A percentile compares a stretch with the other conserved stretches of the same genome.
Evolutionary conservation across 2,329 filamentous ascomycete species (phyloP).

Genomic region (Remersonia thermophila): DNA sequence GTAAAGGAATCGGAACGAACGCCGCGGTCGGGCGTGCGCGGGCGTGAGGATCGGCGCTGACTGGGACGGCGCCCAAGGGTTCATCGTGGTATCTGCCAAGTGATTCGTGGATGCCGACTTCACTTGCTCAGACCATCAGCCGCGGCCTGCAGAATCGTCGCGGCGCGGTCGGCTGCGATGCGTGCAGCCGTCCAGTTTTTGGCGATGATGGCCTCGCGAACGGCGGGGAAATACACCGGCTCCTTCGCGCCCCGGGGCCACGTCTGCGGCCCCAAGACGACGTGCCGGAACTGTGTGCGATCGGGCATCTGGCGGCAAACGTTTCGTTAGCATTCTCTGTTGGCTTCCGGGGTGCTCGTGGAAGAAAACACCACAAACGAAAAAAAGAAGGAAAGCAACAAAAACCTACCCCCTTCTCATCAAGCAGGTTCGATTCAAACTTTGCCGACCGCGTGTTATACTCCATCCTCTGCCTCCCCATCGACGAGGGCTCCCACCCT

Average conservation of each 20-base stretch:
- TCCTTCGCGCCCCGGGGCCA: slow-evolving; percentile 58
- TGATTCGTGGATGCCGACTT: not conserved
- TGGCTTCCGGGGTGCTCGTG: no score
- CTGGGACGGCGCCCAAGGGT: no score
- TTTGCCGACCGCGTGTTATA: slow-evolving; percentile 69
- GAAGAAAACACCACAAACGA: no score
- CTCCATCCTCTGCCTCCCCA: slow-evolving; percentile 54
- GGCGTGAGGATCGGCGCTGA: no score
- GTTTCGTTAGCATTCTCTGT: no score
- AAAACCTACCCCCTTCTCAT: slow-evolving; percentile 65
- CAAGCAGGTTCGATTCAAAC: slow-evolving; percentile 76
- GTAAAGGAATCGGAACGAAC: no score
- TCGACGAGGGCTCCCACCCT: slow-evolving; percentile 61
- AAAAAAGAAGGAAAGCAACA: not conserved
- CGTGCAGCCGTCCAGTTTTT: slow-evolving; percentile 60
- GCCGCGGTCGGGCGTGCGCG: no score
- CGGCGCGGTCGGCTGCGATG: slow-evolving; percentile 57
- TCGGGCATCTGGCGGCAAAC: slow-evolving; percentile 63
- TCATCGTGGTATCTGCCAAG: no score
- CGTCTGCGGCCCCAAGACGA: slow-evolving; percentile 72
- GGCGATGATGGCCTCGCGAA: slow-evolving; percentile 64
- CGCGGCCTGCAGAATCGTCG: slow-evolving; percentile 52
- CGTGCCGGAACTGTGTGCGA: slow-evolving; percentile 86
- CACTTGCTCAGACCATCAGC: slow-evolving; percentile 22
- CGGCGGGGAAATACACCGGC: slow-evolving; percentile 58